Base-by-base conservation (phyloP, 495 filamentous ascomycete species). In the Emericellopsis terricola region DNA sequence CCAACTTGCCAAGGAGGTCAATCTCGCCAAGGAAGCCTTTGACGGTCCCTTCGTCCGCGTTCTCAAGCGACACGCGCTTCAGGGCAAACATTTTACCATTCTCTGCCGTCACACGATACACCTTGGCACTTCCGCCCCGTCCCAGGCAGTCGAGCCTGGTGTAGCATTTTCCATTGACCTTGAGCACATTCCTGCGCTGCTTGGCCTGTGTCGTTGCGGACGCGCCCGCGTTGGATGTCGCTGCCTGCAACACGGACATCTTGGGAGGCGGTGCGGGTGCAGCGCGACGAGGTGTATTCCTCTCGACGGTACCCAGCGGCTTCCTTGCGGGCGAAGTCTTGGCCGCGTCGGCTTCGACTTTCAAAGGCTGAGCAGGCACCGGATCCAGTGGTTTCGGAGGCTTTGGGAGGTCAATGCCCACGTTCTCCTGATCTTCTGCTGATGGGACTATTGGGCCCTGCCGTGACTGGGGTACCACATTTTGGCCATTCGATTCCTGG, bases 21-120 rank as follows among this genome's bases (percentile, higher is more conserved):
- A 97, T 97, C 53, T 97, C 89, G 18, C 91, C 89, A 51, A 94
- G 94, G 58, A 84, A 97, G 1, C 91, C 91, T 38, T 70, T 60
- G 38, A 97, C 70, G 2, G 81, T 77, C 8, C 65, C 52, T 38
- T 87, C 81, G 46, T 94, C 86, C n/a, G 78, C 76, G 38, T 84
- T 80, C 43, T 92, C 82, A 11, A 96, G 64, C 2, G 85, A 82
- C 3, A 96, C 89, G 28, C 82, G 68, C 57, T 97, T 97, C 36
- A 97, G 57, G 1, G 89, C 89, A 46, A 94, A 83, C 48, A 89
- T 80, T 53, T 85, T 91, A 41, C 76, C 83, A 49, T 89, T 96
- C 46, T 96, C 91, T 0, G 89, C 87, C 68, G 93, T 91, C 5
- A 97, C 89, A 28, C 86, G 79, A 49, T 94, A 97, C 1, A 97